A percentile compares a stretch with the other conserved stretches of the same genome.
These are phyloP conservation scores for Excoecaria agallocha DNA, from an alignment of 345 rosid genomes.

Conservation along the genomic window DNA sequence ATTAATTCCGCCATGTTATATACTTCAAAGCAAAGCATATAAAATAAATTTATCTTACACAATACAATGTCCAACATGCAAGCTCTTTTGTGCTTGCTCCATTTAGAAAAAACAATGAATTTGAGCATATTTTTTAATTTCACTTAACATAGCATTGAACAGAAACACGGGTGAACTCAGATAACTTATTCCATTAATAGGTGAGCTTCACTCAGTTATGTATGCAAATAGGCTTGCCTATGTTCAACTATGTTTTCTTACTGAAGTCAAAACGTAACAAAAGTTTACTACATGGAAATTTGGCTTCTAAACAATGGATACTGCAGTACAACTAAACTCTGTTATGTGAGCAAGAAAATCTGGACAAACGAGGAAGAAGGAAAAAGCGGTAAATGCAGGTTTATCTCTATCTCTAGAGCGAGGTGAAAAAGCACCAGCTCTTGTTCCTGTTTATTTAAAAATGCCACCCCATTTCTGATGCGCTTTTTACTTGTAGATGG, in stretches of 20 bases:
- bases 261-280: neutral
- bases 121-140: neutral
- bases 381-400: neutral
- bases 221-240: neutral
- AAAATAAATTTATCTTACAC: neutral
- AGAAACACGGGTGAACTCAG: neutral
- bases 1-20: neutral
- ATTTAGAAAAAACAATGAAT: neutral
- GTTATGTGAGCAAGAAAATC: neutral
- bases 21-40: neutral
- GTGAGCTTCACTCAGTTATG: neutral
- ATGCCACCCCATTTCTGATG: no score
- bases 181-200: neutral
- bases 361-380: neutral
- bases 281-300: neutral
- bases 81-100: neutral
- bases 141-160: neutral
- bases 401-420: neutral
- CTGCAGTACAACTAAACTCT: neutral
- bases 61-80: neutral
- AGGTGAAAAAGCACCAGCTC: no score
- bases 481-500: no score
- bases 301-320: neutral
- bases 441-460: no score
- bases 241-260: neutral